Evolutionary conservation across 306 rosid genomes (phyloP).

Genomic region (Lathyrus oleraceus): DNA sequence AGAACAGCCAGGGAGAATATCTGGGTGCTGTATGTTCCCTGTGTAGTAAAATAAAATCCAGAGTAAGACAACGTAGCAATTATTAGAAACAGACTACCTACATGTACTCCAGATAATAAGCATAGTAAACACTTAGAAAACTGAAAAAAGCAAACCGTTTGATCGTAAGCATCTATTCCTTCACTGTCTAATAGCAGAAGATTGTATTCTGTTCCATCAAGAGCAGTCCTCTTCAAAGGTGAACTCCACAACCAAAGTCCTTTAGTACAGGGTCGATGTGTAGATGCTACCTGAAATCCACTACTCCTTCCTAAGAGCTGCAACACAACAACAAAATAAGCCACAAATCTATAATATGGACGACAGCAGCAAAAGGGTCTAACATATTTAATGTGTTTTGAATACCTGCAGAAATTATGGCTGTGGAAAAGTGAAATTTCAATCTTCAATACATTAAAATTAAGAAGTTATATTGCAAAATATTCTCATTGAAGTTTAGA

Average conservation of each 20-base stretch:
- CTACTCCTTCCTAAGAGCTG: conserved; percentile 92
- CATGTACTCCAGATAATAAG: conserved; percentile 1
- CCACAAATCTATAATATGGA: conserved; percentile 4
- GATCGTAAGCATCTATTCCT: conserved; percentile 97
- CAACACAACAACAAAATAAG: conserved; percentile 24
- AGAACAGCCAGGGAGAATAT: conserved; percentile 93
- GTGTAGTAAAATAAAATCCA: conserved; percentile 25
- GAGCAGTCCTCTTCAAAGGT: conserved; percentile 86
- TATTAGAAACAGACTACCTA: conserved; percentile 1
- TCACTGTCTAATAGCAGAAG: conserved; percentile 85
- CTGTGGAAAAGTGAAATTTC: not conserved
- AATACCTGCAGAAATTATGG: not conserved
- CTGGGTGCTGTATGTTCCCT: conserved; percentile 98
- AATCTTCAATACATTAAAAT: not conserved
- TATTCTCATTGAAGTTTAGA: conserved; percentile 2
- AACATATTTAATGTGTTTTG: not conserved
- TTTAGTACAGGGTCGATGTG: conserved; percentile 93
- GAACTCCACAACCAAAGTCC: conserved; percentile 98
- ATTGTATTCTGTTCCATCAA: conserved; percentile 90
- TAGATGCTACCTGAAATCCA: conserved; percentile 92
- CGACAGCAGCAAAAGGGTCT: not conserved
- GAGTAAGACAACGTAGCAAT: conserved; percentile 5
- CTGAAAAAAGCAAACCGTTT: conserved; percentile 61
- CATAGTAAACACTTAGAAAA: conserved; percentile 2
- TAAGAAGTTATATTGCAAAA: not conserved